phyloP scores from a whole-genome alignment of 768 basidiomycete species.

The Ramaria rubella region DNA sequence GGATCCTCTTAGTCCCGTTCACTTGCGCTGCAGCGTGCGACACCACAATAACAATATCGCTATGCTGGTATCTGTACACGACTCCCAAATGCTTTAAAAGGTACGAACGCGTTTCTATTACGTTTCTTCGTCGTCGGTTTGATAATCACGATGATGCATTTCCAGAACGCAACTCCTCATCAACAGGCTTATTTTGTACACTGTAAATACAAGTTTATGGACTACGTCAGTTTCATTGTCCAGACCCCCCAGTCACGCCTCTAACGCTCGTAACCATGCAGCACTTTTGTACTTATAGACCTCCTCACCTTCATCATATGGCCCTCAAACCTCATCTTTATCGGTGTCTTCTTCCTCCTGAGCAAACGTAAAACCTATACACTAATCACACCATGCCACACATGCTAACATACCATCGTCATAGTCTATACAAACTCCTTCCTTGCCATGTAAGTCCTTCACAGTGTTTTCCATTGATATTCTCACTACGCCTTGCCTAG shows the following conservation, averaged over 20 bases:
- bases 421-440: too few species aligned
- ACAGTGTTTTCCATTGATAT: too few species aligned
- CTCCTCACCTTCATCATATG: not conserved
- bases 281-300: not conserved
- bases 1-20: slow-evolving; percentile 2
- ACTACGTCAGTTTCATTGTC: not conserved
- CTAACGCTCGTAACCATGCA: not conserved
- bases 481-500: too few species aligned
- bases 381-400: too few species aligned
- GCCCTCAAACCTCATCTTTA: not conserved
- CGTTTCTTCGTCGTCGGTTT: not conserved
- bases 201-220: slow-evolving; percentile 2
- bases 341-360: not conserved
- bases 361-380: slow-evolving; percentile 10
- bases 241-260: not conserved
- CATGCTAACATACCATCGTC: too few species aligned
- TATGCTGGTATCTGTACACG: slow-evolving; percentile 3
- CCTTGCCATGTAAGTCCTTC: too few species aligned
- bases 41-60: not conserved
- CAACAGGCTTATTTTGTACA: slow-evolving; percentile 2
- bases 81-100: not conserved
- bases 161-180: slow-evolving; percentile 1
- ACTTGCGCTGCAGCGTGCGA: not conserved
- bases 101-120: not conserved
- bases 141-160: not conserved